Evolutionary conservation across 2,329 filamentous ascomycete genomes (phyloP).

Genomic region (Colletotrichum navitas): DNA sequence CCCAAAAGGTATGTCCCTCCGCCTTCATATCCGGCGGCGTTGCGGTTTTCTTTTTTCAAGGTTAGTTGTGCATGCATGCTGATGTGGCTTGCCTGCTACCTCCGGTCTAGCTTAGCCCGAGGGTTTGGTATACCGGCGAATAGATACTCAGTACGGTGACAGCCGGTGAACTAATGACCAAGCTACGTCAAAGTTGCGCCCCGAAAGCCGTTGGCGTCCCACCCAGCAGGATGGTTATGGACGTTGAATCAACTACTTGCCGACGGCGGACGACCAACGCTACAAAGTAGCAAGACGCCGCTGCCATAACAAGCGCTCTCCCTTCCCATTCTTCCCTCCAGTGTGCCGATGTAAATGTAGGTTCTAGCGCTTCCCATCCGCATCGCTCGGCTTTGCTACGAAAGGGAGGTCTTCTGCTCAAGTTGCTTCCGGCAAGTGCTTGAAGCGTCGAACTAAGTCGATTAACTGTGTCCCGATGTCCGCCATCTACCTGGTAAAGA

Average conservation of each 20-base stretch:
- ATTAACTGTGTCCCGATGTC: not conserved
- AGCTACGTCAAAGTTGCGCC: not conserved
- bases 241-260: constrained; percentile 4
- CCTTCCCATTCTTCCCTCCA: no score
- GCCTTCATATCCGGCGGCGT: constrained; percentile 7
- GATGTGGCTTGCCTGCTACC: constrained; percentile 13
- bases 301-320: not conserved
- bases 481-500: not conserved
- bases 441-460: not conserved
- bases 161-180: constrained; percentile 18
- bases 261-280: constrained; percentile 9
- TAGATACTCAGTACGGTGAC: constrained; percentile 17
- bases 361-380: not conserved
- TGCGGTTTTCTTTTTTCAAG: constrained; percentile 7
- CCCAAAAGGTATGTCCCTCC: constrained; percentile 24
- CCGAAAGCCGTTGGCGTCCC: constrained; percentile 29
- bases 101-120: constrained; percentile 25
- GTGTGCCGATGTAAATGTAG: not conserved
- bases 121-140: constrained; percentile 31
- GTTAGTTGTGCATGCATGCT: not conserved
- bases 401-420: not conserved
- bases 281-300: not conserved
- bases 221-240: constrained; percentile 14
- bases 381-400: not conserved
- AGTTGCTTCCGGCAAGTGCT: not conserved